These are phyloP conservation scores for Cadophora luteo-olivacea DNA, from an alignment of 2,329 filamentous ascomycete genomes.

Conservation along the genomic window DNA sequence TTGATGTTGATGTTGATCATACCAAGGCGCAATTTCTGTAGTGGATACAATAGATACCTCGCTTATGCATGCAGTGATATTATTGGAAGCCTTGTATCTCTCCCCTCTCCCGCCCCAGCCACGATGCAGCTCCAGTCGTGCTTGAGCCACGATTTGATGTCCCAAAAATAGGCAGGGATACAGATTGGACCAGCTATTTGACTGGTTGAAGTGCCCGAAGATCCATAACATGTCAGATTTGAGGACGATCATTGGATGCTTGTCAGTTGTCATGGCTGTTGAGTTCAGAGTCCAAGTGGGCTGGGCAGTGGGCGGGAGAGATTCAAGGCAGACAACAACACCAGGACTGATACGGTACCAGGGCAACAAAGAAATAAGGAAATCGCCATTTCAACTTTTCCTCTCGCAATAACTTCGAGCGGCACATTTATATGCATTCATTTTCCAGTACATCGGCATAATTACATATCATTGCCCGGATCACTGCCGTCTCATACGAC, in stretches of 20 bases:
- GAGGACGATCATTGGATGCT: constrained; percentile 1
- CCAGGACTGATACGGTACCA: background rate
- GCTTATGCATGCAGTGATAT: constrained; percentile 7
- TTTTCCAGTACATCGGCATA: constrained; percentile 5
- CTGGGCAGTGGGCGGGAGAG: background rate
- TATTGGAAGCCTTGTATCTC: constrained; percentile 12
- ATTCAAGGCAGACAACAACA: constrained; percentile 11
- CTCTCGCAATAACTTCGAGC: no score
- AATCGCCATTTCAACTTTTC: background rate
- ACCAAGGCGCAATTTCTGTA: background rate
- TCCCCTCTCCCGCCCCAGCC: no score
- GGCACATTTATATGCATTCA: background rate
- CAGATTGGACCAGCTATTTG: background rate
- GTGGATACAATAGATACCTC: constrained; percentile 6
- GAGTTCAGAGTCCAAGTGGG: background rate
- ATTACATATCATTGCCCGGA: constrained; percentile 2
- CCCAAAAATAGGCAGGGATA: constrained; percentile 15
- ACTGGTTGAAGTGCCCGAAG: background rate
- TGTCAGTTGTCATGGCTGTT: background rate
- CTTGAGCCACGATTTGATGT: constrained; percentile 4
- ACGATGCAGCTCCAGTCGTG: background rate
- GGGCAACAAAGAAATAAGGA: constrained; percentile 9
- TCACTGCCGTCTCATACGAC: background rate
- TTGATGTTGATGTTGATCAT: background rate
- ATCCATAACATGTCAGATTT: constrained; percentile 6